A percentile compares a stretch with the other conserved stretches of the same genome.
Conservation (phyloP, 768 basidiomycete species). For the Tulasnella sp. region DNA sequence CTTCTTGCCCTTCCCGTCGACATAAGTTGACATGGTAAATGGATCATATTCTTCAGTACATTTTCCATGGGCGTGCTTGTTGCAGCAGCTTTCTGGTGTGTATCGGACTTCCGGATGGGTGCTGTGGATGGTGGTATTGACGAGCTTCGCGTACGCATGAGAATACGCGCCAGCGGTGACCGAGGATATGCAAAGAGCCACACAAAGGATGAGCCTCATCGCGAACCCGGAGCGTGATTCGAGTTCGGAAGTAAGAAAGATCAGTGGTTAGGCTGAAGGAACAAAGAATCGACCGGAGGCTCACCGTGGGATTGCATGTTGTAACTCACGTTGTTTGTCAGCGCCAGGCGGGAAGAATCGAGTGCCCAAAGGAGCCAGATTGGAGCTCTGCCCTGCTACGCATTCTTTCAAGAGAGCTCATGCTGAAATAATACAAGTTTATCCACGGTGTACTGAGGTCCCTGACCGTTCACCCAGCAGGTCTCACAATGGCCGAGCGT, state of each 20-base stretch:
- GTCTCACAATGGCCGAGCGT: neutral
- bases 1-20: neutral
- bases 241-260: neutral
- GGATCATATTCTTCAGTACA: neutral
- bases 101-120: neutral
- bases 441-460: neutral
- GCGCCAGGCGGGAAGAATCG: neutral
- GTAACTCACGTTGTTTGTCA: neutral
- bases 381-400: neutral
- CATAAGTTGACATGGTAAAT: neutral
- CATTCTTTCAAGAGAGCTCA: neutral
- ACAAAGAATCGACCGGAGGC: neutral
- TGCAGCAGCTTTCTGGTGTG: neutral
- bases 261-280: neutral
- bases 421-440: neutral
- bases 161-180: neutral
- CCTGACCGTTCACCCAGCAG: neutral
- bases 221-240: neutral
- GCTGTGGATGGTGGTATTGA: slow-evolving; percentile 10
- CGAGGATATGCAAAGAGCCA: neutral
- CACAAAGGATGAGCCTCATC: neutral
- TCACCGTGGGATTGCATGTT: neutral
- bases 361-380: neutral
- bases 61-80: neutral
- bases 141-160: neutral